Evolutionary conservation across 208 protist genomes (phyloP).

Genomic region (Naegleria lovaniensis): DNA sequence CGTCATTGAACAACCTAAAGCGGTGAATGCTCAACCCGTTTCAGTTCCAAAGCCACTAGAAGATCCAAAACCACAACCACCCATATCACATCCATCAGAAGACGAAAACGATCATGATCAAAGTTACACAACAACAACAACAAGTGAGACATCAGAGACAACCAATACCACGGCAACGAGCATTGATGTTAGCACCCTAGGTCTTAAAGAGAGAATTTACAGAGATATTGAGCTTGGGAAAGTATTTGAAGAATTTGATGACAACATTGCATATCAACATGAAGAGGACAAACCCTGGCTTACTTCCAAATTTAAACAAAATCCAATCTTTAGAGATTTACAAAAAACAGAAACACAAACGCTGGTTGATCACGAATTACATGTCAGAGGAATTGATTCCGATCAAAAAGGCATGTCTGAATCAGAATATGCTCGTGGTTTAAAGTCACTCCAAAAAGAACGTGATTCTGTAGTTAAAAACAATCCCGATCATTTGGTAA

Average conservation of each 20-base stretch:
- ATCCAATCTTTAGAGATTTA: background rate
- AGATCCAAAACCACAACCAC: background rate
- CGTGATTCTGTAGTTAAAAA: background rate
- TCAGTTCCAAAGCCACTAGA: background rate
- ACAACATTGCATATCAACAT: background rate
- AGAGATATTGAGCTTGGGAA: background rate
- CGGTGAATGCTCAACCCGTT: background rate
- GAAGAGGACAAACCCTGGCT: background rate
- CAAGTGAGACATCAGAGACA: background rate
- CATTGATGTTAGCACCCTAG: background rate
- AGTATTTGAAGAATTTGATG: background rate
- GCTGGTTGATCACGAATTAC: background rate
- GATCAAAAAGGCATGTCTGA: background rate
- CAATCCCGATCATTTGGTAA: background rate
- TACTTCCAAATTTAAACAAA: background rate
- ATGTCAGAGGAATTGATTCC: background rate
- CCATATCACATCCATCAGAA: background rate
- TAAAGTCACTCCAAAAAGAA: background rate
- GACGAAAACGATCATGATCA: background rate
- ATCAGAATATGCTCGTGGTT: background rate
- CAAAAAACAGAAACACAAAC: background rate
- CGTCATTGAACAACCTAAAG: background rate
- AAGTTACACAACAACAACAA: background rate
- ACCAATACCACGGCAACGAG: background rate
- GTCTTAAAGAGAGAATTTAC: background rate